Evolutionary conservation across 345 rosid genomes (phyloP), one percentile per base, ranked within the genome.

Genomic region (Rhizophora mangle): DNA sequence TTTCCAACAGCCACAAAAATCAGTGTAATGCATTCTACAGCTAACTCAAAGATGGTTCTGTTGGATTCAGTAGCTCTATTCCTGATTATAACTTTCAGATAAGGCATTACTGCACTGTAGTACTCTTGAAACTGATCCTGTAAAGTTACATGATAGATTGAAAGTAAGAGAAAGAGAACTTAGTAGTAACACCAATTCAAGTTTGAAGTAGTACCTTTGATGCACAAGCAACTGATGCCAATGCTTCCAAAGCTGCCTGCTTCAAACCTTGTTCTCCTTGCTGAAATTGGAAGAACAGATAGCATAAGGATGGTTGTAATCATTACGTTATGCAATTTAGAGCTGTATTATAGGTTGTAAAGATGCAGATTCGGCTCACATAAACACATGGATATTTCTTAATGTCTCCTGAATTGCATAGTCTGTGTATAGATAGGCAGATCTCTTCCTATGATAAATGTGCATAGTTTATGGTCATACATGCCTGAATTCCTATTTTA

Each of bases 31-130:
- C 71, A 57, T 16, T 57, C 54, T 21, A 68, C 9, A 19, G 36
- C 56, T 37, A 15, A 18, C 8, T 22, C 63, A 56, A 56, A 62
- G 19, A 57, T 31, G 53, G 15, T 9, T 2, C n/a, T 3, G 6
- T 68, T 57, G 15, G 36, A 57, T 21, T 65, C 67, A 22, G 65
- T 71, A 55, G 47, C 66, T 19, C 77, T 78, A 64, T 69, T 69
- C 34, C 47, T 54, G 74, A 78, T 63, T 31, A 78, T 73, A 55
- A 69, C 77, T 69, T 78, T 73, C 66, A 78, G 37, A 68, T 68
- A 69, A 73, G 81, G 81, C 77, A 78, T 78, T 30, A 78, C 81
- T 30, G 74, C 65, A 49, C 61, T 73, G 60, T 78, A 78, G 59
- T 78, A 65, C 36, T 65, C 64, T 73, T 69, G 81, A 62, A 78